These are phyloP conservation scores for Chlamydomonas schloesseri DNA, from an alignment of 139 green algal genomes.

Conservation along the genomic window DNA sequence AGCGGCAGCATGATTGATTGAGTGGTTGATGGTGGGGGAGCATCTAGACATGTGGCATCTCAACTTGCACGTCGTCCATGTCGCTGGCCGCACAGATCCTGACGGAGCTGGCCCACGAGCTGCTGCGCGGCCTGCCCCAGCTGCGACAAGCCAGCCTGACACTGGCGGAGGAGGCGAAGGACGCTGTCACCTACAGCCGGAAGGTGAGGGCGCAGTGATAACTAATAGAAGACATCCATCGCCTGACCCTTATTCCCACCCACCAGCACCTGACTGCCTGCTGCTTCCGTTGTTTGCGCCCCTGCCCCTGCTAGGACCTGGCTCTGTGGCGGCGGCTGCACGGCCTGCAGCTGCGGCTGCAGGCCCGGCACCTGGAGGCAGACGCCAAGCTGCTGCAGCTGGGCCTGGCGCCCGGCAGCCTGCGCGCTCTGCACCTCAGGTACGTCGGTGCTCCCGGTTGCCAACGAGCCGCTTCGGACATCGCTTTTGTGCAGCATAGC, in stretches of 20 bases:
- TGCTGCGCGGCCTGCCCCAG: neutral
- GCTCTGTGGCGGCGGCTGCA: neutral
- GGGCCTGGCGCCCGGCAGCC: neutral
- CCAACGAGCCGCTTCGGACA: too few species aligned
- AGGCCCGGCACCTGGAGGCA: neutral
- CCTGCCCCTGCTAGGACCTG: constrained; percentile 5
- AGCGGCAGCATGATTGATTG: too few species aligned
- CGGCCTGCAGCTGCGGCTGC: neutral
- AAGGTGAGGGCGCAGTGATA: constrained; percentile 3
- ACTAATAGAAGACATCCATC: too few species aligned
- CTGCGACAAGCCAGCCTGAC: neutral
- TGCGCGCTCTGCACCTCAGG: constrained; percentile 19
- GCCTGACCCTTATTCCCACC: too few species aligned
- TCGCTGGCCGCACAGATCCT: neutral
- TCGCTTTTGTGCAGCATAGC: too few species aligned
- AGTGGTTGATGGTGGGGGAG: too few species aligned
- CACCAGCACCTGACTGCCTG: neutral
- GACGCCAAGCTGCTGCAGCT: neutral
- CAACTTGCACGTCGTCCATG: too few species aligned
- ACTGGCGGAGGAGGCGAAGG: neutral
- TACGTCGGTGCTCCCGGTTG: too few species aligned
- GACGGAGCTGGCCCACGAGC: neutral
- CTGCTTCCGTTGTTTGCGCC: neutral
- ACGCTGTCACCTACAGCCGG: neutral
- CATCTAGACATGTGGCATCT: too few species aligned